Evolutionary conservation across 1,284 basidiomycete genomes (phyloP), one percentile per base, ranked within the genome.

Genomic region (Stereum hirsutum): DNA sequence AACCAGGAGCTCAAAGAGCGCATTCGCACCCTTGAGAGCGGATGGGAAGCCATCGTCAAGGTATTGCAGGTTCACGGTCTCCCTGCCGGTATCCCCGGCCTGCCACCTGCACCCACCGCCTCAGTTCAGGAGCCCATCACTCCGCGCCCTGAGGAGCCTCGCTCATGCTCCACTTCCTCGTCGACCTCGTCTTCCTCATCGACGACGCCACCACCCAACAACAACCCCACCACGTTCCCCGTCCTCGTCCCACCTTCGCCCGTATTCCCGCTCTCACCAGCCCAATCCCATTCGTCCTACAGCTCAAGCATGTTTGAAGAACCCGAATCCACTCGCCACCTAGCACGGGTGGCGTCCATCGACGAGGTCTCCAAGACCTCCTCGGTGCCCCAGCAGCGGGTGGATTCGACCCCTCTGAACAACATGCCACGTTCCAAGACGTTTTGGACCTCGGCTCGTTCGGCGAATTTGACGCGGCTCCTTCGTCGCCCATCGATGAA

Each of bases 281-380:
- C 73, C 11, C 65, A 68, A 8, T 71, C 75, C 23, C 57, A 67
- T 43, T 57, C 68, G 44, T 71, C 53, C 50, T 50, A 58, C 57
- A 58, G 53, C 48, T 54, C 52, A 43, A 55, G 49, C 44, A 50
- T 59, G 51, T 52, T 60, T 56, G 62, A 59, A 44, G 60, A 62
- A 54, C 61, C 62, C 60, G 71, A 80, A 60, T 66, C 82, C 78
- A 83, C 86, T 89, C 78, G 86, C 86, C 87, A 89, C 80, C 81
- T 84, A 82, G 86, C 86, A 89, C 85, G 86, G 86, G 81, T 89
- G 87, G 86, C 75, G 86, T 79, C 70, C 78, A 74, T 72, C 69
- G 71, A 63, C 48, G 54, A 30, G n/a, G 28, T 30, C n/a, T 70
- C 63, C 58, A n/a, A 64, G 66, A 61, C 65, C 59, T 58, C 70